Evolutionary conservation across 257 asterid species (phyloP).

Genomic region (Voacanga thouarsii): DNA sequence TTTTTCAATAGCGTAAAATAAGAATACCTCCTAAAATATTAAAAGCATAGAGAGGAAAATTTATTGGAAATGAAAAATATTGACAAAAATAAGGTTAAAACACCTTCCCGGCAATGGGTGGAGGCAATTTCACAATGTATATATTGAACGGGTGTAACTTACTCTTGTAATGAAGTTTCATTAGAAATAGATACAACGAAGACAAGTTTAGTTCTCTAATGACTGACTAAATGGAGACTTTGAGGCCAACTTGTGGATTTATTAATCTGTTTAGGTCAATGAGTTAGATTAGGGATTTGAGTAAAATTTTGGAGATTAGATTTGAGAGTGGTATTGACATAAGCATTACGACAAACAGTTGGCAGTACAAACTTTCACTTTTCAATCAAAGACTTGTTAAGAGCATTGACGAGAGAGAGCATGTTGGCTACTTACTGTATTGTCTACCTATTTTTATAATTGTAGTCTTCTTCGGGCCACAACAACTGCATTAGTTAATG

Average conservation of each 20-base stretch:
- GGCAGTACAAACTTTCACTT: too few relatives aligned
- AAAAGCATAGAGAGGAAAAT: too few relatives aligned
- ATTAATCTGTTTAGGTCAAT: constrained; percentile 20
- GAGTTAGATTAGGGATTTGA: constrained; percentile 17
- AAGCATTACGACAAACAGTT: neutral
- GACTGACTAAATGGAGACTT: constrained; percentile 38
- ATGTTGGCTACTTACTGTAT: neutral
- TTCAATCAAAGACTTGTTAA: constrained; percentile 6
- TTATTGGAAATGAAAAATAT: too few relatives aligned
- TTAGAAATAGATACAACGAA: neutral
- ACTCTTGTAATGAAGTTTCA: neutral
- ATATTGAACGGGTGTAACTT: too few relatives aligned
- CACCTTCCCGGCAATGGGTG: too few relatives aligned
- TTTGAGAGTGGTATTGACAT: constrained; percentile 22
- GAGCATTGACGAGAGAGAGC: constrained; percentile 30
- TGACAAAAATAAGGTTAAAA: too few relatives aligned
- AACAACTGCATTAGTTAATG: neutral
- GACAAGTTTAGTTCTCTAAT: constrained; percentile 2
- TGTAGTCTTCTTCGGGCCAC: neutral
- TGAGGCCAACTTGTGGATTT: constrained; percentile 40
- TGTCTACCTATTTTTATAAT: neutral
- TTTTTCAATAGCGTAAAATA: too few relatives aligned
- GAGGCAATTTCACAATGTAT: too few relatives aligned
- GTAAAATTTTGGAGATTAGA: constrained; percentile 20
- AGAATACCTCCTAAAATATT: too few relatives aligned